A percentile compares a stretch with the other conserved stretches of the same genome.
phyloP scores from a whole-genome alignment of 352 stramenopile genomes.

The Phytopythium litorale region DNA sequence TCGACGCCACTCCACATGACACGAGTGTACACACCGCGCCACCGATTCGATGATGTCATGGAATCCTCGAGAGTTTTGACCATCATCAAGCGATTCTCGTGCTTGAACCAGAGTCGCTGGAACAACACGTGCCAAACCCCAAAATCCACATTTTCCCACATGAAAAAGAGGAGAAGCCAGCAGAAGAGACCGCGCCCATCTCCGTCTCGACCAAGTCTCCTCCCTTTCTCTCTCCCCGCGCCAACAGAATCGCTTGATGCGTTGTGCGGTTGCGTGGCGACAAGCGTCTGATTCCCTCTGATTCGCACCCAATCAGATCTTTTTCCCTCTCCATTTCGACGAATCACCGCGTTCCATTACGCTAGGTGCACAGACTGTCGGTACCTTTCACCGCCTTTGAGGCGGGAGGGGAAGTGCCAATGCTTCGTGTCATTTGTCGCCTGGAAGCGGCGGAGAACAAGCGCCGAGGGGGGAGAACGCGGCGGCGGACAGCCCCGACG shows the following conservation, averaged over 20 bases:
- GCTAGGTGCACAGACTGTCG: background rate
- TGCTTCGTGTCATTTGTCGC: conserved; percentile 6
- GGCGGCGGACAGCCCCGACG: background rate
- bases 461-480: background rate
- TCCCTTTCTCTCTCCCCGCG: background rate
- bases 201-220: background rate
- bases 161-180: background rate
- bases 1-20: too few relatives aligned
- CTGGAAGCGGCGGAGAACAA: conserved; percentile 2
- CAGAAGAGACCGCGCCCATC: background rate
- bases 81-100: too few relatives aligned
- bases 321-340: background rate
- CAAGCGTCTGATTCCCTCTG: background rate
- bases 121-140: background rate
- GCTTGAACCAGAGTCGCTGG: too few relatives aligned
- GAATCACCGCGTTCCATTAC: background rate
- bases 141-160: background rate
- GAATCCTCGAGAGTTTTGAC: too few relatives aligned
- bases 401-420: background rate
- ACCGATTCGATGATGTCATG: too few relatives aligned
- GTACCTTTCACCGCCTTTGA: background rate
- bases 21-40: too few relatives aligned
- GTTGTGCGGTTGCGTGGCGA: conserved; percentile 1
- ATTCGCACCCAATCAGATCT: background rate
- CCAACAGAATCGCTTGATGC: background rate